Percentiles rank a stretch among this genome's conserved stretches.
These are phyloP conservation scores for Pseudogymnoascus sp. DNA, from an alignment of 2,329 filamentous ascomycete species.

Conservation along the genomic window DNA sequence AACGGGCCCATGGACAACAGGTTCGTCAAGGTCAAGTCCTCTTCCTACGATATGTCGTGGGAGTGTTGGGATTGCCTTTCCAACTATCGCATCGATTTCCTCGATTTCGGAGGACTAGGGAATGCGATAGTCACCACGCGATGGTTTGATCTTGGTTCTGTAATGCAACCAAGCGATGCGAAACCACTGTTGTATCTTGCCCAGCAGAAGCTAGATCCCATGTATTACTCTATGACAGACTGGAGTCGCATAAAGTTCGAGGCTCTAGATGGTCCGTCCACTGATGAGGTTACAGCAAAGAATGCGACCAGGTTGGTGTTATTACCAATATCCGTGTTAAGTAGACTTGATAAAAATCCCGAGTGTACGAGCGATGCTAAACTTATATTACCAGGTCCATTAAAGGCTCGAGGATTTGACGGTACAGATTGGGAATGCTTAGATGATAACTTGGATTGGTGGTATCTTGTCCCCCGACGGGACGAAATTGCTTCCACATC, in stretches of 20 bases:
- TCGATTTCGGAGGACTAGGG: slow-evolving; percentile 14
- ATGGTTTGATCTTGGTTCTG: slow-evolving; percentile 18
- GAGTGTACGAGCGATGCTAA: neutral
- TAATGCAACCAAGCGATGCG: slow-evolving; percentile 14
- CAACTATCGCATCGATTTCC: slow-evolving; percentile 14
- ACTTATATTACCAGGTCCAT: neutral
- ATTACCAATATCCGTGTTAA: neutral
- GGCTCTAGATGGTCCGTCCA: neutral
- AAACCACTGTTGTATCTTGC: slow-evolving; percentile 5
- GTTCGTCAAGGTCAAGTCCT: neutral
- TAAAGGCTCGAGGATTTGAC: neutral
- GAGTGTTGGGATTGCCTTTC: slow-evolving; percentile 14
- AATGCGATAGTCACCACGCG: slow-evolving; percentile 13
- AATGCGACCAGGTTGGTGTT: neutral
- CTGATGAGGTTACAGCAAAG: neutral
- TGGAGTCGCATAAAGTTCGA: neutral
- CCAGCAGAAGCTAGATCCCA: neutral
- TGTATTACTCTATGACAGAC: neutral
- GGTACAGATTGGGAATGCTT: neutral
- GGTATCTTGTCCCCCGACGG: neutral
- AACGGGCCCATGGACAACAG: slow-evolving; percentile 10
- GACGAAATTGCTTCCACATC: neutral
- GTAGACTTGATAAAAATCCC: neutral
- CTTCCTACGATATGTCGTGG: neutral
- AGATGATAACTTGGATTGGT: neutral